phyloP scores from a whole-genome alignment of 208 protist genomes.

The Acanthamoeba lenticulata region DNA sequence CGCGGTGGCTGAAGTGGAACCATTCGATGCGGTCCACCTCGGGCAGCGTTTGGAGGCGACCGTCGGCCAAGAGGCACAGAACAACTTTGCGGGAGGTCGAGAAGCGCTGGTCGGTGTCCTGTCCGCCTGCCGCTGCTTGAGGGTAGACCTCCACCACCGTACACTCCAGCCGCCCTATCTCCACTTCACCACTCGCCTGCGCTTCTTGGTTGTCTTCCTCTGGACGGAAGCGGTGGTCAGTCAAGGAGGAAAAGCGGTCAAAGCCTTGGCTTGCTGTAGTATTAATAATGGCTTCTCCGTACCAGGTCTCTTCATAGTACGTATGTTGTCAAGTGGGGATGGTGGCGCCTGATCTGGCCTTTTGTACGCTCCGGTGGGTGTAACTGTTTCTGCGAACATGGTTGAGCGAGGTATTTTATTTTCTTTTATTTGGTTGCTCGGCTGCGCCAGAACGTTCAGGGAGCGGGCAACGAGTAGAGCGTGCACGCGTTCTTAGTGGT shows the following conservation, averaged over 20 bases:
- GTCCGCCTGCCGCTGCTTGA: background rate
- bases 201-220: no score
- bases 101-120: background rate
- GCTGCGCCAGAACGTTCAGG: no score
- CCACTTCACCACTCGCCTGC: no score
- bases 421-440: background rate
- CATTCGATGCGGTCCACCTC: background rate
- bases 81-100: background rate
- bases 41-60: background rate
- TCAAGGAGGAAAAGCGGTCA: no score
- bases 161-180: background rate
- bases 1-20: background rate
- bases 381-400: no score
- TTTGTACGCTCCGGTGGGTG: no score
- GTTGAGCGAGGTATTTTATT: background rate
- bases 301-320: no score
- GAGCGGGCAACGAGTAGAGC: background rate
- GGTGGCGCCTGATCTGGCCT: no score
- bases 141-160: background rate
- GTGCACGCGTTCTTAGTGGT: background rate
- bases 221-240: no score
- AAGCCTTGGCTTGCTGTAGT: no score
- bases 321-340: no score
- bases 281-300: no score
- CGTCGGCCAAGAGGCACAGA: background rate